These are phyloP conservation scores for Globisporangium acanthophoron DNA, from an alignment of 352 stramenopile genomes.

Conservation along the genomic window DNA sequence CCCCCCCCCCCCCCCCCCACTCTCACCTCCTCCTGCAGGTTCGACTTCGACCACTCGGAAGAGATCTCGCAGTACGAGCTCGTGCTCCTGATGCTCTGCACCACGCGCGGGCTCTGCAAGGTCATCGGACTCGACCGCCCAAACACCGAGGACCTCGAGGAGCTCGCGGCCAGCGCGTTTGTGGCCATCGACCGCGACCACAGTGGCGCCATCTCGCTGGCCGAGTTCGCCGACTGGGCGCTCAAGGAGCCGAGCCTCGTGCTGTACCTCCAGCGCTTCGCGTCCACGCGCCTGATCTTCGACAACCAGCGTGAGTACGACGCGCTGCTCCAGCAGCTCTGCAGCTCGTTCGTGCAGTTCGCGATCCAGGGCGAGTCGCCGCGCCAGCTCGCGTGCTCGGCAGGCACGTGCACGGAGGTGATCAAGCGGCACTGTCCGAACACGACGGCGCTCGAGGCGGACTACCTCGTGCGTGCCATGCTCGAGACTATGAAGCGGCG, in stretches of 20 bases:
- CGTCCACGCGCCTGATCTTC: slow-evolving; percentile 55
- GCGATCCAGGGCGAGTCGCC: slow-evolving; percentile 6
- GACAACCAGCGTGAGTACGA: slow-evolving; percentile 67
- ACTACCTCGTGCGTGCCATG: slow-evolving; percentile 48
- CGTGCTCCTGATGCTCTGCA: slow-evolving; percentile 67
- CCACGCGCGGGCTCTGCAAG: slow-evolving; percentile 67
- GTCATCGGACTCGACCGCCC: slow-evolving; percentile 53
- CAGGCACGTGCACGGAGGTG: slow-evolving; percentile 30
- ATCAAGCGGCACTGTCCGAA: slow-evolving; percentile 31
- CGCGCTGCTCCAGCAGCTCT: slow-evolving; percentile 46
- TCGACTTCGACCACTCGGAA: slow-evolving; percentile 74
- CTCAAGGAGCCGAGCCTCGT: slow-evolving; percentile 42
- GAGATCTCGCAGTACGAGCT: slow-evolving; percentile 63
- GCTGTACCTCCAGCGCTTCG: slow-evolving; percentile 55
- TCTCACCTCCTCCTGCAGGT: slow-evolving; percentile 16
- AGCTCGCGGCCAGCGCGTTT: slow-evolving; percentile 45
- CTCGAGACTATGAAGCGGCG: slow-evolving; percentile 19
- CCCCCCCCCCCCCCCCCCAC: neutral
- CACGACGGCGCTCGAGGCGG: slow-evolving; percentile 25
- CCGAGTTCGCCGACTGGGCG: slow-evolving; percentile 56
- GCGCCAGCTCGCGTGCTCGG: slow-evolving; percentile 36
- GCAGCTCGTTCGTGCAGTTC: slow-evolving; percentile 40
- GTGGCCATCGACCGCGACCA: slow-evolving; percentile 45
- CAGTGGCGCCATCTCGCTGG: slow-evolving; percentile 52
- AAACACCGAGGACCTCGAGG: slow-evolving; percentile 41